These are phyloP conservation scores for Eutrema heterophyllum DNA, from an alignment of 345 rosid species.

Conservation along the genomic window DNA sequence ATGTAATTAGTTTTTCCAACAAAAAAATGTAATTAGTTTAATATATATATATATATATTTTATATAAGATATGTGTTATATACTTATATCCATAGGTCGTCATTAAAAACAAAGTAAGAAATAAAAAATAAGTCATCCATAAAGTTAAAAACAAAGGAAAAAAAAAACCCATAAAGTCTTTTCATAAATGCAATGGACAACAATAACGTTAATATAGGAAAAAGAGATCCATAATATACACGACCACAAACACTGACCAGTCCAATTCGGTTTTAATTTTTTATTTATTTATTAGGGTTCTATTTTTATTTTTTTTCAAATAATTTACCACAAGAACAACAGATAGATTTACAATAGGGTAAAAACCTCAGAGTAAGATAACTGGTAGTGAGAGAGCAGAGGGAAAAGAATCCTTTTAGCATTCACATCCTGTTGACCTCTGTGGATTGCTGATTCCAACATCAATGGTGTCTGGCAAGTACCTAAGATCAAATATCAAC, in stretches of 20 bases:
- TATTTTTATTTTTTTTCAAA: not conserved
- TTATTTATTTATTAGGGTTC: not conserved
- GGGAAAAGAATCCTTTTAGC: constrained; percentile 23
- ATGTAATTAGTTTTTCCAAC: no score
- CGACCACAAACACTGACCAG: constrained; percentile 18
- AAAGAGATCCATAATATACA: not conserved
- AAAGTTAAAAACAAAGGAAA: not conserved
- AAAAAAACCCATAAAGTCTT: not conserved
- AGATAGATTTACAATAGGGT: constrained; percentile 16
- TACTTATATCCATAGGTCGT: no score
- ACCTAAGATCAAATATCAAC: constrained; percentile 35
- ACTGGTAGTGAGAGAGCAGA: not conserved
- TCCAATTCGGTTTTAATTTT: not conserved
- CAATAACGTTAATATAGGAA: not conserved
- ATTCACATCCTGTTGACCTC: constrained; percentile 60
- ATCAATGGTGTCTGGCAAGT: constrained; percentile 74
- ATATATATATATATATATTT: no score
- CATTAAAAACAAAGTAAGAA: no score
- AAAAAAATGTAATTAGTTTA: no score
- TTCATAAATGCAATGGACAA: not conserved
- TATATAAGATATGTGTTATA: no score
- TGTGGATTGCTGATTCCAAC: constrained; percentile 53
- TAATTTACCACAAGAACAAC: constrained; percentile 4
- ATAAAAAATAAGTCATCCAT: not conserved
- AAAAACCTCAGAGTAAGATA: not conserved